phyloP scores from a whole-genome alignment of 306 rosid genomes.

The Pyrus bretschneideri region DNA sequence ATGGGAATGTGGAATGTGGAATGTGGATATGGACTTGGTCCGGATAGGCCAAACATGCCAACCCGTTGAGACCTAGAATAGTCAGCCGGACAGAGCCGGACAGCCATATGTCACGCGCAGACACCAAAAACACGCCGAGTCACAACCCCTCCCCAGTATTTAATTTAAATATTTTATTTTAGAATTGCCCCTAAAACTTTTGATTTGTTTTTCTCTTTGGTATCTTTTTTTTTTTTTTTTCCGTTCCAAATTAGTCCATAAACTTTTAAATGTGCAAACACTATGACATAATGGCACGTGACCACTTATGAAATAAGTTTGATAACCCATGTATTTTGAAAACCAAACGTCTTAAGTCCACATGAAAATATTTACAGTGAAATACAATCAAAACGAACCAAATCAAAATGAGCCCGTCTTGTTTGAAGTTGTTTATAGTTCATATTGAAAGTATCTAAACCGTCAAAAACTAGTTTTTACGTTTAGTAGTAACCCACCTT shows the following conservation, averaged over 20 bases:
- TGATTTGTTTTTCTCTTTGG: not conserved
- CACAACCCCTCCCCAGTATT: not conserved
- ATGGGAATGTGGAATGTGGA: not conserved
- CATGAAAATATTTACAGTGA: not conserved
- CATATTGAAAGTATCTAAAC: too few species aligned
- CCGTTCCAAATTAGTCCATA: not conserved
- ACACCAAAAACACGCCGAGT: not conserved
- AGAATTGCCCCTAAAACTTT: not conserved
- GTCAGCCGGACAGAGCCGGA: constrained; percentile 40
- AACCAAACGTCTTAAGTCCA: not conserved
- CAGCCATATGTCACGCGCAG: constrained; percentile 36
- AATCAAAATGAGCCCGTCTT: too few species aligned
- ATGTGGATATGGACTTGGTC: constrained; percentile 13
- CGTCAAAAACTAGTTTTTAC: too few species aligned
- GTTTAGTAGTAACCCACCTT: too few species aligned
- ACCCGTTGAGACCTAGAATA: constrained; percentile 19
- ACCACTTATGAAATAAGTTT: too few species aligned
- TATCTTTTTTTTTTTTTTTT: too few species aligned
- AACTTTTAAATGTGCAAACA: not conserved
- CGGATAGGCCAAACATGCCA: constrained; percentile 17
- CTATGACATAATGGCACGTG: not conserved
- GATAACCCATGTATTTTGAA: not conserved
- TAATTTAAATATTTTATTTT: not conserved
- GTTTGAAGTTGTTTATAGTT: too few species aligned
- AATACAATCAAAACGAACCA: too few species aligned